A percentile compares a stretch with the other conserved stretches of the same genome.
phyloP scores from a whole-genome alignment of 2,329 filamentous ascomycete genomes.

The Beauveria scarabaeidicola region DNA sequence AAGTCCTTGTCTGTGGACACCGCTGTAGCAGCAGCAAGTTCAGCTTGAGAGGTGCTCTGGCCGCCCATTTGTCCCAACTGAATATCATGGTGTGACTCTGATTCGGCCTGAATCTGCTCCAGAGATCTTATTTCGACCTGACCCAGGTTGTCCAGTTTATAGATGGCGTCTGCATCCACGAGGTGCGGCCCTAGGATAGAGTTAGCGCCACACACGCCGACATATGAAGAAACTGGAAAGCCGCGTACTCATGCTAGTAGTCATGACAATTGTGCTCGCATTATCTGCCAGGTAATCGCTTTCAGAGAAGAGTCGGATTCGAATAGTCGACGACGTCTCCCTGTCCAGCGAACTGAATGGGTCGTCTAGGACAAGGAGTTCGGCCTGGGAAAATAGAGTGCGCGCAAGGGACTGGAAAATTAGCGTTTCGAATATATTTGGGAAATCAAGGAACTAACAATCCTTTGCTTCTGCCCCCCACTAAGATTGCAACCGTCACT shows the following conservation, averaged over 20 bases:
- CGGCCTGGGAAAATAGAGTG: slow-evolving; percentile 3
- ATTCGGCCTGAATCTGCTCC: neutral
- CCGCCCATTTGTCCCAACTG: neutral
- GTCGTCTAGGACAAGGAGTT: slow-evolving; percentile 11
- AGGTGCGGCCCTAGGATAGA: neutral
- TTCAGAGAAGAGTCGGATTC: slow-evolving; percentile 1
- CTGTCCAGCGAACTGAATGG: slow-evolving; percentile 13
- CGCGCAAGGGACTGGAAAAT: neutral
- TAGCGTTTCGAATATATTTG: neutral
- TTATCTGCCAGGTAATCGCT: slow-evolving; percentile 7
- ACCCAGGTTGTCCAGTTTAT: neutral
- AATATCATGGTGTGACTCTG: neutral
- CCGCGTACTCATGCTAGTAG: slow-evolving; percentile 1
- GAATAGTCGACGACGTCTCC: slow-evolving; percentile 1
- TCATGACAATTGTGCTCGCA: slow-evolving; percentile 11
- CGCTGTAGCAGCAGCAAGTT: no score
- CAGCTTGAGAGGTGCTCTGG: neutral
- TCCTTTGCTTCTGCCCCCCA: slow-evolving; percentile 27
- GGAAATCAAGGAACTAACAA: slow-evolving; percentile 17
- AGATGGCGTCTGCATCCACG: neutral
- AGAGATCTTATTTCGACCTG: neutral
- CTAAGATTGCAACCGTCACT: slow-evolving; percentile 26
- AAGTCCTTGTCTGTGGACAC: neutral
- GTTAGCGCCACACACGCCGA: neutral
- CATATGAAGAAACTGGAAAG: neutral